These are phyloP conservation scores for Verticillium albo-atrum DNA, from an alignment of 2,329 filamentous ascomycete species.

Conservation along the genomic window DNA sequence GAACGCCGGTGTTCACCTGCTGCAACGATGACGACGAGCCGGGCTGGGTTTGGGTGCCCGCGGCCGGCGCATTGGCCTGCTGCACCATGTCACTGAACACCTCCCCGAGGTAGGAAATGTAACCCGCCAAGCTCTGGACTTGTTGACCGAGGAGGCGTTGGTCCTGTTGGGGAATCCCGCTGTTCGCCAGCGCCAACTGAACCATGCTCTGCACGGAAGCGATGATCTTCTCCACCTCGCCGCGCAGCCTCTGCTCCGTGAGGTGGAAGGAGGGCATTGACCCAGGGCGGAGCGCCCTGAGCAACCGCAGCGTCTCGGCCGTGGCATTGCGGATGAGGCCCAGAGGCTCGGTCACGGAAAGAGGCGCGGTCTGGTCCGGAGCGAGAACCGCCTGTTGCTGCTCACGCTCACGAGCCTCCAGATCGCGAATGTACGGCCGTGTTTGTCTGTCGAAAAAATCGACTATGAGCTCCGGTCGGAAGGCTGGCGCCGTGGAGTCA, in stretches of 20 bases:
- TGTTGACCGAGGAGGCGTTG: neutral
- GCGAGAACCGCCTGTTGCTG: neutral
- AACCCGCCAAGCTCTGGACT: neutral
- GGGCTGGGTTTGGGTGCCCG: neutral
- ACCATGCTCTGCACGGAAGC: neutral
- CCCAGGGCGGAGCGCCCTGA: neutral
- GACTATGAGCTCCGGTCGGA: neutral
- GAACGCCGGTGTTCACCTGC: neutral
- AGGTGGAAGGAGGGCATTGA: neutral
- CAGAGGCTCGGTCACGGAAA: neutral
- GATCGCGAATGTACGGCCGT: neutral
- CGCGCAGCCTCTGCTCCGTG: neutral
- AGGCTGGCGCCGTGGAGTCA: neutral
- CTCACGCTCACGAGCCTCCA: neutral
- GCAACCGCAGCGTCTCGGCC: neutral
- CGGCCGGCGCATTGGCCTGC: neutral
- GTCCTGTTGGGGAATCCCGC: neutral
- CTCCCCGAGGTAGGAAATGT: neutral
- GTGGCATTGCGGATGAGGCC: neutral
- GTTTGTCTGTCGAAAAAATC: neutral
- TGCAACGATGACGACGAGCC: neutral
- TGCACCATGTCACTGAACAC: neutral
- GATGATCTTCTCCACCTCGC: neutral
- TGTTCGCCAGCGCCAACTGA: neutral
- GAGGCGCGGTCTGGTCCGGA: neutral